A percentile compares a stretch with the other conserved stretches of the same genome.
Evolutionary conservation across 306 rosid species (phyloP).

Genomic region (Amphicarpaea edgeworthii): DNA sequence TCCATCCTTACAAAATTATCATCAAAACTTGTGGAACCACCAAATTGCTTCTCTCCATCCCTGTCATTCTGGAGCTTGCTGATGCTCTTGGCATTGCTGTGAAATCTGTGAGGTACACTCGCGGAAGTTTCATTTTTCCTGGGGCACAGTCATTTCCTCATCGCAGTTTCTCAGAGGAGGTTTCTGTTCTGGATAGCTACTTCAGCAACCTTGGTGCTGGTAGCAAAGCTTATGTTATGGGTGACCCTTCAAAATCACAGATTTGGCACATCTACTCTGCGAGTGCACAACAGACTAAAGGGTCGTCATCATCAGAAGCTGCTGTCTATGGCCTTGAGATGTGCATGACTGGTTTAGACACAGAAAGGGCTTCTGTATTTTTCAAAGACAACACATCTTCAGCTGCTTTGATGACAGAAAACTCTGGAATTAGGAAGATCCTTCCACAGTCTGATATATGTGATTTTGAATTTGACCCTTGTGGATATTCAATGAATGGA

Average conservation of each 20-base stretch:
- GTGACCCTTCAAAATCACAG: constrained; percentile 62
- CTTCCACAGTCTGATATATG: constrained; percentile 84
- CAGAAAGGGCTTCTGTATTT: constrained; percentile 78
- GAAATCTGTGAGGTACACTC: constrained; percentile 80
- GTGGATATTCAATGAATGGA: constrained; percentile 96
- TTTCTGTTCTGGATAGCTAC: constrained; percentile 72
- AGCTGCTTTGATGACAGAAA: constrained; percentile 68
- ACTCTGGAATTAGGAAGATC: constrained; percentile 82
- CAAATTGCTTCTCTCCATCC: constrained; percentile 82
- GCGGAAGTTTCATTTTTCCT: constrained; percentile 92
- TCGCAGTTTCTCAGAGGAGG: constrained; percentile 82
- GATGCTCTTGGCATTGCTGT: constrained; percentile 67
- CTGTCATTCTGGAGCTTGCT: constrained; percentile 79
- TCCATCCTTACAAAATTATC: constrained; percentile 77
- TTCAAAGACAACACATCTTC: constrained; percentile 61
- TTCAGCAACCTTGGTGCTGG: constrained; percentile 72
- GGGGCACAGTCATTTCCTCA: constrained; percentile 88
- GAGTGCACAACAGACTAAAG: constrained; percentile 47
- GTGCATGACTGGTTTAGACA: constrained; percentile 92
- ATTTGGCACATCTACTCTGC: constrained; percentile 94
- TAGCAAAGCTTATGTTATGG: constrained; percentile 79
- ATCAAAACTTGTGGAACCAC: constrained; percentile 98
- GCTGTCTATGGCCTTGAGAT: constrained; percentile 78
- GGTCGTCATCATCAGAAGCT: constrained; percentile 49
- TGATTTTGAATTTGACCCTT: constrained; percentile 93